phyloP scores from a whole-genome alignment of 352 stramenopile genomes.

The Globisporangium barbulae region DNA sequence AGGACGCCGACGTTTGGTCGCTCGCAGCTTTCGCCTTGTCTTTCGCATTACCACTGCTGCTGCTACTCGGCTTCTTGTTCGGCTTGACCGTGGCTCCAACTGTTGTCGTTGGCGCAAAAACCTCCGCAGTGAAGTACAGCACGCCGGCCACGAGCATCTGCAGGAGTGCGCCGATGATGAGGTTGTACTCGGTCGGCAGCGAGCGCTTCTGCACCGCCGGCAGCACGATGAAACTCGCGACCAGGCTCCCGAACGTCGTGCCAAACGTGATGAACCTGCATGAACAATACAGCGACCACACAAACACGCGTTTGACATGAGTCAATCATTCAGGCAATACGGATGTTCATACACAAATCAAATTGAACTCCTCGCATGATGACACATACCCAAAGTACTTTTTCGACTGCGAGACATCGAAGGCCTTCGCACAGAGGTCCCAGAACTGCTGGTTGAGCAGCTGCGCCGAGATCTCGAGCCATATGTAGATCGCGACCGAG shows the following conservation, averaged over 20 bases:
- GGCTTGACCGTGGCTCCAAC: background rate
- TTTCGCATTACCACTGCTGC: conserved; percentile 3
- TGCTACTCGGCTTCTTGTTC: background rate
- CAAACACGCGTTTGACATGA: background rate
- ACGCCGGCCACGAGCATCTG: conserved; percentile 58
- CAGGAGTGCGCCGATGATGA: conserved; percentile 51
- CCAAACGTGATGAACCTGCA: conserved; percentile 78
- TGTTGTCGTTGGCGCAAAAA: conserved; percentile 27
- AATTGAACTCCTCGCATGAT: background rate
- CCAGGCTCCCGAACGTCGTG: conserved; percentile 70
- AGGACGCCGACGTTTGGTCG: conserved; percentile 18
- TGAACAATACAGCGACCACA: background rate
- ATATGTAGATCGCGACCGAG: conserved; percentile 75
- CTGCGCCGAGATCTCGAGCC: conserved; percentile 73
- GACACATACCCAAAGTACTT: conserved; percentile 69
- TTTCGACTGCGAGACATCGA: conserved; percentile 79
- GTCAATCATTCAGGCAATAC: background rate
- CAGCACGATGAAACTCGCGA: conserved; percentile 72
- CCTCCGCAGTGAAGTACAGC: conserved; percentile 46
- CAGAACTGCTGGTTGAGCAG: conserved; percentile 85
- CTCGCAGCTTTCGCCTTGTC: conserved; percentile 3
- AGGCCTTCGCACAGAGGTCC: conserved; percentile 79
- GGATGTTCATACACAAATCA: background rate
- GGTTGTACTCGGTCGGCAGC: conserved; percentile 71
- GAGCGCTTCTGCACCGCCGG: conserved; percentile 43